These are phyloP conservation scores for Huntiella savannae DNA, from an alignment of 2,329 filamentous ascomycete genomes.

Conservation along the genomic window DNA sequence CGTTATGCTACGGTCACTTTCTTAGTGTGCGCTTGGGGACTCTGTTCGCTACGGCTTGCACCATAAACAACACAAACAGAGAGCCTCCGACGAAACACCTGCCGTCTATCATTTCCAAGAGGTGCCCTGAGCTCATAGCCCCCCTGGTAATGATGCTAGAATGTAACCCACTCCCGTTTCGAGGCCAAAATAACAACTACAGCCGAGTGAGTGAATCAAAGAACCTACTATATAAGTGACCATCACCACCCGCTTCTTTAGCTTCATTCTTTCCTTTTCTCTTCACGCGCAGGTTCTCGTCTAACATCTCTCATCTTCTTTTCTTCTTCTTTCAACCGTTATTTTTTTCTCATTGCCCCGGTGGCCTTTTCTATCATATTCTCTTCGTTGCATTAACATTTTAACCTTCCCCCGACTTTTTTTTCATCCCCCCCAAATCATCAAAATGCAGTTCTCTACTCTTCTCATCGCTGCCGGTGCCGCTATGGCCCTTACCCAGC, in stretches of 20 bases:
- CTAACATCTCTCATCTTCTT: slow-evolving; percentile 1
- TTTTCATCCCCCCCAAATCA: neutral
- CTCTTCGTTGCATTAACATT: neutral
- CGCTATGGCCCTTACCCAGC: slow-evolving; percentile 37
- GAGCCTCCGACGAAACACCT: too few species aligned
- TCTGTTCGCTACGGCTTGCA: too few species aligned
- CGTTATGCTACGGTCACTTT: too few species aligned
- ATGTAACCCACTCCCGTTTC: too few species aligned
- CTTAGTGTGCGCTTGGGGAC: too few species aligned
- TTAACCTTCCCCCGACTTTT: neutral
- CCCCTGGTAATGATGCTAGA: too few species aligned
- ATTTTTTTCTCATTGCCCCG: slow-evolving; percentile 3
- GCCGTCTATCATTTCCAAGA: too few species aligned
- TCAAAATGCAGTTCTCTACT: slow-evolving; percentile 13
- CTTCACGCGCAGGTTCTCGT: slow-evolving; percentile 1
- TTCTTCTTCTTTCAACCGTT: neutral
- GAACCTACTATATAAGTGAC: neutral
- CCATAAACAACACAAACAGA: too few species aligned
- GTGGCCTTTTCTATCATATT: slow-evolving; percentile 3
- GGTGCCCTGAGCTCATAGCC: too few species aligned
- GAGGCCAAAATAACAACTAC: too few species aligned
- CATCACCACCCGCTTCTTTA: neutral
- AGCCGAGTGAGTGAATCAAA: neutral
- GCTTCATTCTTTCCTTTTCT: neutral
- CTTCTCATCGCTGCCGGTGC: slow-evolving; percentile 32